Base-by-base conservation (phyloP, 2,329 filamentous ascomycete genomes). In the Cordyceps javanica region DNA sequence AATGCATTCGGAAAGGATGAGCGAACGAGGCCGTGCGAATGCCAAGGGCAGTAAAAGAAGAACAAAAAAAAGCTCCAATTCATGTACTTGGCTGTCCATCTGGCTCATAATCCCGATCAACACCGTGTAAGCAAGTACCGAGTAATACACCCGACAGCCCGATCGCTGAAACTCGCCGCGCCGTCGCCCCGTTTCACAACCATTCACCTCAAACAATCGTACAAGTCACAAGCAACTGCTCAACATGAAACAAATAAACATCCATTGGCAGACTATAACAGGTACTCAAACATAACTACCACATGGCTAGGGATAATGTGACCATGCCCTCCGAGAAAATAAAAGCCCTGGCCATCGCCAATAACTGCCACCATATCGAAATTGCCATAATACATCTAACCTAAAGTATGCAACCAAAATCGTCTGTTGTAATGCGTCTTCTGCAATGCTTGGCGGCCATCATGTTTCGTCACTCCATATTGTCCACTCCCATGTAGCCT, bases 301-400 rank as follows among this genome's bases (percentile, higher is more conserved):
- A 58, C 48, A 58, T 58, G 49, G 46, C 55, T 57, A 51, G 30
- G 25, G 41, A 58, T 48, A 46, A 52, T 58, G 36, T 32, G n/a
- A 48, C 44, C 16, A 53, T 58, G 41, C 56, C n/a, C 48, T 53
- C 48, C 56, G 41, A 58, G 49, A 48, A 55, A 46, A 58, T 58
- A 58, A 48, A 58, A 28, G 16, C 25, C 32, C 41, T 46, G 56
- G 56, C 56, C 26, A 6, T 30, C 34, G 48, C 56, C 56, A 58
- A 58, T 46, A 58, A 53, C 41, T 58, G 42, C 56, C 56, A 53
- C 26, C 48, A 51, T 58, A 58, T 58, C 32, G 25, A 53, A 53
- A 58, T 58, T 53, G 11, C 53, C n/a, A 50, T 56, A 42, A 55
- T 26, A 56, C 44, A 56, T 38, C 44, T 42, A 42, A 19, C 54